Evolutionary conservation across 2,329 filamentous ascomycete genomes (phyloP).

Genomic region (Trematosphaeria pertusa): DNA sequence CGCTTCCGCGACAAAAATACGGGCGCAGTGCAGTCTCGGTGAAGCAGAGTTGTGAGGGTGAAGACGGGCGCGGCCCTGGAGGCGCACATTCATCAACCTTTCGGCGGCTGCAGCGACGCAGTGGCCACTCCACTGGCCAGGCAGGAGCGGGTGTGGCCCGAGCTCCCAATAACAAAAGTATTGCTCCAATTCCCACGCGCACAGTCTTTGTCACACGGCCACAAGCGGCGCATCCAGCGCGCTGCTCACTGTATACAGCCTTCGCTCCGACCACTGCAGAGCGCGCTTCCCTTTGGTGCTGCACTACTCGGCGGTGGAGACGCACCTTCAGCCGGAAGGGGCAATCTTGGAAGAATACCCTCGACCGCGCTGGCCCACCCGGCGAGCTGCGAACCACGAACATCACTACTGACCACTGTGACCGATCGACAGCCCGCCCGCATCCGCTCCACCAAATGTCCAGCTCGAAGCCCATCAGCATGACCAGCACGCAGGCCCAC

Average conservation of each 20-base stretch:
- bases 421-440: slow-evolving; percentile 9
- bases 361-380: slow-evolving; percentile 4
- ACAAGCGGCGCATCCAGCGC: too few relatives aligned
- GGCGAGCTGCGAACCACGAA: slow-evolving; percentile 10
- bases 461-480: slow-evolving; percentile 26
- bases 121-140: neutral
- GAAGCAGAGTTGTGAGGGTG: neutral
- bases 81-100: slow-evolving; percentile 2
- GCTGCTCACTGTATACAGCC: slow-evolving; percentile 4
- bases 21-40: too few relatives aligned
- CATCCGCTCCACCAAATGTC: slow-evolving; percentile 16
- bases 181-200: slow-evolving; percentile 3
- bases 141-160: slow-evolving; percentile 8
- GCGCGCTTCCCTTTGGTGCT: slow-evolving; percentile 1
- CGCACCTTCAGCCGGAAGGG: slow-evolving; percentile 9
- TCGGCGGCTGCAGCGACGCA: slow-evolving; percentile 7
- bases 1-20: too few relatives aligned
- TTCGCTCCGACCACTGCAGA: slow-evolving; percentile 1
- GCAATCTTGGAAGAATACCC: slow-evolving; percentile 25
- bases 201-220: too few relatives aligned
- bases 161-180: slow-evolving; percentile 15
- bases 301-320: slow-evolving; percentile 1
- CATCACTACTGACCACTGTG: slow-evolving; percentile 7
- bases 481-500: slow-evolving; percentile 49
- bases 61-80: neutral